phyloP scores from a whole-genome alignment of 2,329 filamentous ascomycete species.

The Verticillium albo-atrum region DNA sequence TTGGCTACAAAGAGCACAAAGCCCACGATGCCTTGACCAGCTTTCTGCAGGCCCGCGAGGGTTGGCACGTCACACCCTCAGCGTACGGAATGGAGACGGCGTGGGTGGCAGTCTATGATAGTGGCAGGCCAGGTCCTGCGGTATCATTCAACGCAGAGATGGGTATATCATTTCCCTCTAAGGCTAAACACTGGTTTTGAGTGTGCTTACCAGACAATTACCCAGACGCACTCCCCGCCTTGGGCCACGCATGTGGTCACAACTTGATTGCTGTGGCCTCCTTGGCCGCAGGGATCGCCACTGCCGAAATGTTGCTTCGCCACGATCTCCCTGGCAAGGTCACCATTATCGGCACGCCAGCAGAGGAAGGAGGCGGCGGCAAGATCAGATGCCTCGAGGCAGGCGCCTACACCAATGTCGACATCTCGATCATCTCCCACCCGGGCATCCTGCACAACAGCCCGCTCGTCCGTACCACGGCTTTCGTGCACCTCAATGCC shows the following conservation, averaged over 20 bases:
- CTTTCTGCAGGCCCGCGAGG: constrained; percentile 27
- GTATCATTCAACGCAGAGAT: constrained; percentile 43
- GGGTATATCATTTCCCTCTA: constrained; percentile 41
- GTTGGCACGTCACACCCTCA: constrained; percentile 33
- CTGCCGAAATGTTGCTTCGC: constrained; percentile 36
- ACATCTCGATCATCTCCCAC: constrained; percentile 24
- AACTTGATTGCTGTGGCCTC: constrained; percentile 43
- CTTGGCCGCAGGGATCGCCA: constrained; percentile 39
- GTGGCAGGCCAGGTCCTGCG: constrained; percentile 38
- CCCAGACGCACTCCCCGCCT: constrained; percentile 32
- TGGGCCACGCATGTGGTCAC: constrained; percentile 31
- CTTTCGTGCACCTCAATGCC: constrained; percentile 43
- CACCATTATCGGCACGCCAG: constrained; percentile 44
- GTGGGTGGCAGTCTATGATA: constrained; percentile 35
- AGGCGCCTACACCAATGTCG: constrained; percentile 30
- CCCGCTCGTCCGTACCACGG: constrained; percentile 33
- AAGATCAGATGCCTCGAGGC: constrained; percentile 39
- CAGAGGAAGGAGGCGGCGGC: constrained; percentile 45
- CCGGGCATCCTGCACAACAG: constrained; percentile 8
- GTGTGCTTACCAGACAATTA: constrained; percentile 43
- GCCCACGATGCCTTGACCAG: constrained; percentile 35
- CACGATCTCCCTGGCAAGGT: constrained; percentile 38
- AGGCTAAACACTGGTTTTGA: too few species aligned
- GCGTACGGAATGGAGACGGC: constrained; percentile 37
- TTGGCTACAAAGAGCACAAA: constrained; percentile 36